phyloP scores from a whole-genome alignment of 2,329 filamentous ascomycete genomes.

The Hypoxylon sp. region DNA sequence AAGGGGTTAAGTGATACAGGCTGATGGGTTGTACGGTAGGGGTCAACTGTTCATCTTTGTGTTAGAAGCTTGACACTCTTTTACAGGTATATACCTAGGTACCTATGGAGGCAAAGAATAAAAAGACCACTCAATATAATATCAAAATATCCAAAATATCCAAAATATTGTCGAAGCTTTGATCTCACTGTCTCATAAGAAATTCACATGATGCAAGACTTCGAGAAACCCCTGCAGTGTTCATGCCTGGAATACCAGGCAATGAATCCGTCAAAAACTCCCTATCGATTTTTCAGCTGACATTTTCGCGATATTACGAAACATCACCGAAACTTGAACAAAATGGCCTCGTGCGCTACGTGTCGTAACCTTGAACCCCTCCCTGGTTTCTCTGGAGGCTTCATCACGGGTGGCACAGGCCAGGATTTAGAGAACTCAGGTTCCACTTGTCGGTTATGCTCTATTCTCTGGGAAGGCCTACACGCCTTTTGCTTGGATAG shows the following conservation, averaged over 20 bases:
- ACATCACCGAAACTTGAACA: constrained; percentile 10
- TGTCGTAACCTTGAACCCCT: constrained; percentile 37
- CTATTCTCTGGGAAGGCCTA: constrained; percentile 45
- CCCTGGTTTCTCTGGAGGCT: constrained; percentile 42
- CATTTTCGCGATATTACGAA: neutral
- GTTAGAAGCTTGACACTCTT: neutral
- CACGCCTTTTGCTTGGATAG: constrained; percentile 26
- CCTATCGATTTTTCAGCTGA: constrained; percentile 3
- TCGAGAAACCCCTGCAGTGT: constrained; percentile 1
- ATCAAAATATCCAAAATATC: neutral
- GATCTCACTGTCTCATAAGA: neutral
- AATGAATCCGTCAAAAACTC: neutral
- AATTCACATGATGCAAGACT: constrained; percentile 9
- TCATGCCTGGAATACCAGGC: constrained; percentile 18
- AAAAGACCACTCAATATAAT: neutral
- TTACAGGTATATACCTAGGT: neutral
- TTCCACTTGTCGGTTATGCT: constrained; percentile 38
- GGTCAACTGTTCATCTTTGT: neutral
- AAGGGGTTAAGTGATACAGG: constrained; percentile 1
- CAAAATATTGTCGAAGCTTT: neutral
- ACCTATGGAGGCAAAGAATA: neutral
- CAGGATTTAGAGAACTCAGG: constrained; percentile 37
- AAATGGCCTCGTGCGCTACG: constrained; percentile 32
- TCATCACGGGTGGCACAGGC: constrained; percentile 40
- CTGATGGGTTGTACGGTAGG: neutral